A percentile compares a stretch with the other conserved stretches of the same genome.
Conservation (phyloP, 495 filamentous ascomycete species). For the Aspergillus taichungensis region DNA sequence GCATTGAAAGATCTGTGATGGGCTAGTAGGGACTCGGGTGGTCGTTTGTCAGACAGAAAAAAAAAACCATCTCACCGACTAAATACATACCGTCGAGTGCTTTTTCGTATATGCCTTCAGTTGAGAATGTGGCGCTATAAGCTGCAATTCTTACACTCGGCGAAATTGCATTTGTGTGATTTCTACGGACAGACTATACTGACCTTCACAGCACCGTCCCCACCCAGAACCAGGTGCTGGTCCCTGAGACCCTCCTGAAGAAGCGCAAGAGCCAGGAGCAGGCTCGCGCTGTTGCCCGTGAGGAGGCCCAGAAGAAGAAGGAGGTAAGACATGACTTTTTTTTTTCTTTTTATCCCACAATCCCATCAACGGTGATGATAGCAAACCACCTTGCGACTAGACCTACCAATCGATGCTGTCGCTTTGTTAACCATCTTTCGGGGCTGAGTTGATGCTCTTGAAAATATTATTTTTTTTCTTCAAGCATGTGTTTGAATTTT, state of each 20-base stretch:
- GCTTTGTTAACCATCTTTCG: slow-evolving; percentile 99
- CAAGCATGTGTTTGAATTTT: slow-evolving; percentile 8
- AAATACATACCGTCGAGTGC: slow-evolving; percentile 77
- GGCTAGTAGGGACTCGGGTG: slow-evolving; percentile 8
- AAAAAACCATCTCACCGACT: slow-evolving; percentile 54
- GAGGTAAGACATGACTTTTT: slow-evolving; percentile 54
- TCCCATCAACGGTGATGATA: slow-evolving; percentile 63
- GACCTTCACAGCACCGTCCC: slow-evolving; percentile 70
- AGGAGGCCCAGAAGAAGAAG: slow-evolving; percentile 77
- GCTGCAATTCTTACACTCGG: slow-evolving; percentile 85
- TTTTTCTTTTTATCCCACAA: slow-evolving; percentile 1
- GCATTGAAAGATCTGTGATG: slow-evolving; percentile 26
- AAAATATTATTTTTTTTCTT: slow-evolving; percentile 11
- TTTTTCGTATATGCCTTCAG: slow-evolving; percentile 42
- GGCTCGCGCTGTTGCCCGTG: slow-evolving; percentile 76
- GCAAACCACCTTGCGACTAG: slow-evolving; percentile 81
- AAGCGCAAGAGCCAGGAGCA: slow-evolving; percentile 99
- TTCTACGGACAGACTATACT: slow-evolving; percentile 64
- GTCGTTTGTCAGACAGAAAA: slow-evolving; percentile 5
- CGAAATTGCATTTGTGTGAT: slow-evolving; percentile 55
- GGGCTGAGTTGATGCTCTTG: slow-evolving; percentile 64
- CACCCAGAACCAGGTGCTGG: slow-evolving; percentile 84
- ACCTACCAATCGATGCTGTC: slow-evolving; percentile 86
- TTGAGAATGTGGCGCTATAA: slow-evolving; percentile 79
- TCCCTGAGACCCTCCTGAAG: slow-evolving; percentile 97